Evolutionary conservation across 2,329 filamentous ascomycete genomes (phyloP).

Genomic region (Ophiosphaerella narmari): DNA sequence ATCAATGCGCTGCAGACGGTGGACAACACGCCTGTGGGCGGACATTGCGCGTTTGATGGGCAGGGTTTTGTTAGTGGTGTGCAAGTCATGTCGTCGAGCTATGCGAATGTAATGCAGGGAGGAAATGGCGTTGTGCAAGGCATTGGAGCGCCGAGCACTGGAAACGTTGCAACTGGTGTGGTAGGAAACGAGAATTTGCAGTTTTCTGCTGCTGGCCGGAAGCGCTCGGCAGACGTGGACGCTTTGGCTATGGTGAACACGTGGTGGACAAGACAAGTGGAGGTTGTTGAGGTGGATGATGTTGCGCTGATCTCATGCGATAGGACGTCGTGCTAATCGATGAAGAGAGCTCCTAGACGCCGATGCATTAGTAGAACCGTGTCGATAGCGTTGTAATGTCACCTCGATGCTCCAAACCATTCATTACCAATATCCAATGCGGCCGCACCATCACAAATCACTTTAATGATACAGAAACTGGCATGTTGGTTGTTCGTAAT

Average conservation of each 20-base stretch:
- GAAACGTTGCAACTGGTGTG: slow-evolving; percentile 56
- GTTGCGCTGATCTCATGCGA: slow-evolving; percentile 29
- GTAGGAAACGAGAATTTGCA: slow-evolving; percentile 55
- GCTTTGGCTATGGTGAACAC: slow-evolving; percentile 29
- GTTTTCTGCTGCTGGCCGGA: slow-evolving; percentile 39
- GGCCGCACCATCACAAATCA: neutral
- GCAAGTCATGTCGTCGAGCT: slow-evolving; percentile 61
- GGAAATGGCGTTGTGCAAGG: slow-evolving; percentile 57
- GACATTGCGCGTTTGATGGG: slow-evolving; percentile 64
- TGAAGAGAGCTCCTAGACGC: neutral
- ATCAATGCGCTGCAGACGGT: slow-evolving; percentile 61
- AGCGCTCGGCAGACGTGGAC: slow-evolving; percentile 24
- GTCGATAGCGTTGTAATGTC: neutral
- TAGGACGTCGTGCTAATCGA: slow-evolving; percentile 24
- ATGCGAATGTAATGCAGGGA: slow-evolving; percentile 58
- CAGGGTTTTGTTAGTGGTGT: slow-evolving; percentile 60
- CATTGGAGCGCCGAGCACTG: slow-evolving; percentile 47
- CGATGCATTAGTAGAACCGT: neutral
- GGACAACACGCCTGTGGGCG: slow-evolving; percentile 60
- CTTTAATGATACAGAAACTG: neutral
- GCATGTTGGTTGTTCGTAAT: slow-evolving; percentile 30
- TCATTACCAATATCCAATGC: neutral
- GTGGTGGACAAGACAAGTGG: slow-evolving; percentile 31
- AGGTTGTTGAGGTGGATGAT: slow-evolving; percentile 25
- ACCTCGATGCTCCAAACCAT: too few relatives aligned